phyloP scores from a whole-genome alignment of 352 stramenopile species.

The Peronospora belbahrii region DNA sequence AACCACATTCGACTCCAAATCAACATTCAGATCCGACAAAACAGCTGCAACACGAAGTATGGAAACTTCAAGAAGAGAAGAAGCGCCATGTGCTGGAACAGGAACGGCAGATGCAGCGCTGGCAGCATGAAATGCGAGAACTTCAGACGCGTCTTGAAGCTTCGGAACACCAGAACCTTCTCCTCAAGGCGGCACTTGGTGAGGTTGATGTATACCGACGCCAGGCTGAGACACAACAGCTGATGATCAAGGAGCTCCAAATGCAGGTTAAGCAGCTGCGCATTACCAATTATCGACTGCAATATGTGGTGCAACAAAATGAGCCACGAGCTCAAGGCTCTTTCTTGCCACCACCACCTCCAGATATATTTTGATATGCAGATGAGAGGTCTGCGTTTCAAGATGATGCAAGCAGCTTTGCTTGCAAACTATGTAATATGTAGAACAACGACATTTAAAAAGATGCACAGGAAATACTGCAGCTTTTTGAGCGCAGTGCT shows the following conservation, averaged over 20 bases:
- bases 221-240: constrained; percentile 48
- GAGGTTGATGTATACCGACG: constrained; percentile 37
- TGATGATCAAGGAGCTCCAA: constrained; percentile 61
- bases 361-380: constrained; percentile 53
- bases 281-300: constrained; percentile 57
- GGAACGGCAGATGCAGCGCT: constrained; percentile 35
- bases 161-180: constrained; percentile 46
- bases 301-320: constrained; percentile 67
- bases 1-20: constrained; percentile 9
- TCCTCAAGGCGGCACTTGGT: constrained; percentile 36
- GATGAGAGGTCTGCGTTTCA: background rate
- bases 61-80: constrained; percentile 44
- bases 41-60: constrained; percentile 29
- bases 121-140: constrained; percentile 44
- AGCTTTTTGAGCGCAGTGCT: constrained; percentile 8
- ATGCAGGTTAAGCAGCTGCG: constrained; percentile 63
- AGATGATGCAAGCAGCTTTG: background rate
- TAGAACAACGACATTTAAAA: constrained; percentile 10
- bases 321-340: constrained; percentile 32
- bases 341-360: constrained; percentile 52
- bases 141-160: constrained; percentile 37
- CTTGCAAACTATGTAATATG: constrained; percentile 13
- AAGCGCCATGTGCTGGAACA: constrained; percentile 35
- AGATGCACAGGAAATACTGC: constrained; percentile 2
- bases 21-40: constrained; percentile 13